Evolutionary conservation across 176 grass and related monocot genomes (phyloP).

Genomic region (Raddia distichophylla): DNA sequence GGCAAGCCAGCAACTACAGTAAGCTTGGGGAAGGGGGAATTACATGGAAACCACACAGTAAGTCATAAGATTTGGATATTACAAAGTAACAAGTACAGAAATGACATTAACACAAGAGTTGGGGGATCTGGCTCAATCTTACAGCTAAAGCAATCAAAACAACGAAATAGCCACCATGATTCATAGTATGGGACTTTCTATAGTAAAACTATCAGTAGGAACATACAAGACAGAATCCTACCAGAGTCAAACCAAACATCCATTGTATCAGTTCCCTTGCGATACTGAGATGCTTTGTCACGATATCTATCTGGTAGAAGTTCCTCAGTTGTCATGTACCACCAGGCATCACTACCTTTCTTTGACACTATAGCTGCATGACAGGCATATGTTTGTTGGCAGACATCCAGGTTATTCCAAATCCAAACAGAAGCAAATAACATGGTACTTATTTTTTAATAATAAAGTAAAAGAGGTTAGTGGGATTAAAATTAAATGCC

Average conservation of each 20-base stretch:
- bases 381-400: slow-evolving; percentile 15
- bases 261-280: slow-evolving; percentile 99
- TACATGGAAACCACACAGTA: background rate
- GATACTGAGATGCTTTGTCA: slow-evolving; percentile 74
- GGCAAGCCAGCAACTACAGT: background rate
- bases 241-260: slow-evolving; percentile 99
- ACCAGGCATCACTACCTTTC: slow-evolving; percentile 95
- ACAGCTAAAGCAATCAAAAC: slow-evolving; percentile 12
- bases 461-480: slow-evolving; percentile 22
- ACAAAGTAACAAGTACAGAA: slow-evolving; percentile 10
- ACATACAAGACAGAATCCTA: slow-evolving; percentile 46
- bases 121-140: background rate
- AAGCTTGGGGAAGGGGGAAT: background rate
- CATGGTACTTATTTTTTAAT: slow-evolving; percentile 1
- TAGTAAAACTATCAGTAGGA: slow-evolving; percentile 14
- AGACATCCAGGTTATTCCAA: slow-evolving; percentile 23
- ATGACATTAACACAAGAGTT: background rate
- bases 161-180: slow-evolving; percentile 11
- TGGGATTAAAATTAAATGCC: slow-evolving; percentile 1
- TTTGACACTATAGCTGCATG: slow-evolving; percentile 77
- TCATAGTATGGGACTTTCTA: background rate
- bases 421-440: slow-evolving; percentile 21
- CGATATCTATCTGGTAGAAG: slow-evolving; percentile 90
- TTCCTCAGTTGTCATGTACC: slow-evolving; percentile 89
- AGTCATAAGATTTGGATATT: background rate